Evolutionary conservation across 129 eudicot species (phyloP).

Genomic region (Flaveria bidentis): DNA sequence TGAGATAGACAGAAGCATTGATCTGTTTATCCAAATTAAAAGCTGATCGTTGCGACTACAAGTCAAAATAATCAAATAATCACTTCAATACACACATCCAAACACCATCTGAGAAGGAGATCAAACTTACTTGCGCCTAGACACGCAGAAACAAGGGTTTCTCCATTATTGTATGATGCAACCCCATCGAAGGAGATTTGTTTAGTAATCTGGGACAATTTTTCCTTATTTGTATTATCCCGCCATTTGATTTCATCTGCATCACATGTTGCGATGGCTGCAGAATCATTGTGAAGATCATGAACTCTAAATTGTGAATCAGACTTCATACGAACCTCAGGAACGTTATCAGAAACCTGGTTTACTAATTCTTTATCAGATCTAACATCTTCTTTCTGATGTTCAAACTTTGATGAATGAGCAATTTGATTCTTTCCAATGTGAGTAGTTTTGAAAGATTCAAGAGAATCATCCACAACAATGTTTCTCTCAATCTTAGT

Average conservation of each 20-base stretch:
- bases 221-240: constrained; percentile 27
- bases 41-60: neutral
- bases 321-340: constrained; percentile 23
- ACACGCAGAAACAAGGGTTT: constrained; percentile 26
- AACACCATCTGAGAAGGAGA: neutral
- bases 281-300: constrained; percentile 17
- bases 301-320: constrained; percentile 9
- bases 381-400: no score
- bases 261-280: constrained; percentile 22
- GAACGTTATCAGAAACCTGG: constrained; percentile 33
- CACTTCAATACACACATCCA: neutral
- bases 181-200: constrained; percentile 36
- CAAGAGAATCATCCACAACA: constrained; percentile 32
- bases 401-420: constrained; percentile 18
- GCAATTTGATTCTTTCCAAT: constrained; percentile 25
- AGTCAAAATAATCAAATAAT: neutral
- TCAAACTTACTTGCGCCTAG: constrained; percentile 49
- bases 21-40: constrained; percentile 1
- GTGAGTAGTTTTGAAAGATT: constrained; percentile 9
- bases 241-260: constrained; percentile 47
- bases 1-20: neutral
- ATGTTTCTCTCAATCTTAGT: constrained; percentile 36
- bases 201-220: constrained; percentile 26
- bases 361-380: constrained; percentile 51
- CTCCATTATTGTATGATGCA: constrained; percentile 34